Conservation (phyloP, 2,329 filamentous ascomycete genomes). For the Aspergillus sp. region DNA sequence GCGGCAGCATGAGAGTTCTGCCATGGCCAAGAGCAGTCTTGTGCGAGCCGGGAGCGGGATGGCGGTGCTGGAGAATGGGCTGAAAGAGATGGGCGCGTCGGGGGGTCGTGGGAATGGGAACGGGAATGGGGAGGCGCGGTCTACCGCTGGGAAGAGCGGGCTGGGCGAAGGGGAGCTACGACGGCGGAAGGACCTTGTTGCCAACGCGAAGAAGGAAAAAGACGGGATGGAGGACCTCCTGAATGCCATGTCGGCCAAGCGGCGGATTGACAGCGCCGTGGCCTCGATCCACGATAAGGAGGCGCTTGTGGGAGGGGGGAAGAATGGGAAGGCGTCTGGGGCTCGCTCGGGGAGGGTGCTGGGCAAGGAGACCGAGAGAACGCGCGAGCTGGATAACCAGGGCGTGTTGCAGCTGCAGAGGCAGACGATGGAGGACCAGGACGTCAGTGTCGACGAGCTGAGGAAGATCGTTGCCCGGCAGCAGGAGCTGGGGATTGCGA, state of each 20-base stretch:
- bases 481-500: conserved; percentile 53
- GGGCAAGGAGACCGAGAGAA: conserved; percentile 51
- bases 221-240: conserved; percentile 53
- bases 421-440: conserved; percentile 54
- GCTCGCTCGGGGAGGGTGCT: conserved; percentile 42
- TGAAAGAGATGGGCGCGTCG: conserved; percentile 33
- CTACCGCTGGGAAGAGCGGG: conserved; percentile 33
- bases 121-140: conserved; percentile 44
- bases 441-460: conserved; percentile 50
- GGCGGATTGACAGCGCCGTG: conserved; percentile 35
- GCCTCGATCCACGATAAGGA: conserved; percentile 40
- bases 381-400: conserved; percentile 54
- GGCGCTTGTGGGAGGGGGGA: conserved; percentile 27
- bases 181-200: conserved; percentile 49
- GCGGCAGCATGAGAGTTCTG: conserved; percentile 53
- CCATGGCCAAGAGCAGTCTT: conserved; percentile 51
- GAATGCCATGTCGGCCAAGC: conserved; percentile 48
- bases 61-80: conserved; percentile 46
- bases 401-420: conserved; percentile 55
- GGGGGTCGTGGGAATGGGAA: conserved; percentile 1
- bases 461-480: conserved; percentile 50
- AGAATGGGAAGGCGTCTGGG: conserved; percentile 12
- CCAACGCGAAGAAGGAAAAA: conserved; percentile 50
- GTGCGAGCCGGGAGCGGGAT: conserved; percentile 49
- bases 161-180: conserved; percentile 54